These are phyloP conservation scores for Daldinia grandis DNA, from an alignment of 495 filamentous ascomycete species.

Conservation along the genomic window DNA sequence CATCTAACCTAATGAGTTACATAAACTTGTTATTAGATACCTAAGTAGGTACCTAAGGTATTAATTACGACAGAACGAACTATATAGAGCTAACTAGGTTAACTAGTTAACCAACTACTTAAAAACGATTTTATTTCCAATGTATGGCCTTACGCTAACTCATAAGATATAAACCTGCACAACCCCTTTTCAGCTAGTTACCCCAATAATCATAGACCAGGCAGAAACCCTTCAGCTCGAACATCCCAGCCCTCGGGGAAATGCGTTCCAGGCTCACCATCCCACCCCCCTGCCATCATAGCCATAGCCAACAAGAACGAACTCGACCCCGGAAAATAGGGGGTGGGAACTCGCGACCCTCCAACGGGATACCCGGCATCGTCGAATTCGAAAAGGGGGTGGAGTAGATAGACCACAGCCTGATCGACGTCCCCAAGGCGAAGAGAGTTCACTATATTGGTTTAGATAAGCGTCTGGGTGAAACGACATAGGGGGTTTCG, in stretches of 20 bases:
- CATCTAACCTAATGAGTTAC: too few relatives aligned
- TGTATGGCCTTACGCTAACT: background rate
- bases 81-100: too few relatives aligned
- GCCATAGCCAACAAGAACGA: constrained; percentile 59
- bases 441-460: constrained; percentile 52
- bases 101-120: too few relatives aligned
- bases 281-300: constrained; percentile 66
- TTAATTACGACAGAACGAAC: too few relatives aligned
- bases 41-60: too few relatives aligned
- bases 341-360: constrained; percentile 61
- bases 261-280: constrained; percentile 53
- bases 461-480: background rate
- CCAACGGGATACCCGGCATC: constrained; percentile 63
- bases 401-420: constrained; percentile 59
- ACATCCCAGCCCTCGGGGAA: constrained; percentile 59
- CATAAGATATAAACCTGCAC: background rate
- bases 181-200: background rate
- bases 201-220: constrained; percentile 35
- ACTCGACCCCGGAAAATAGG: constrained; percentile 62
- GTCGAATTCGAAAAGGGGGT: constrained; percentile 59
- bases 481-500: background rate
- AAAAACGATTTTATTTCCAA: too few relatives aligned
- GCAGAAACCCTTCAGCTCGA: constrained; percentile 56
- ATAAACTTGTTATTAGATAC: too few relatives aligned
- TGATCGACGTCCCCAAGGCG: constrained; percentile 55